Base-by-base conservation (phyloP, 306 rosid genomes). In the Bauhinia variegata region DNA sequence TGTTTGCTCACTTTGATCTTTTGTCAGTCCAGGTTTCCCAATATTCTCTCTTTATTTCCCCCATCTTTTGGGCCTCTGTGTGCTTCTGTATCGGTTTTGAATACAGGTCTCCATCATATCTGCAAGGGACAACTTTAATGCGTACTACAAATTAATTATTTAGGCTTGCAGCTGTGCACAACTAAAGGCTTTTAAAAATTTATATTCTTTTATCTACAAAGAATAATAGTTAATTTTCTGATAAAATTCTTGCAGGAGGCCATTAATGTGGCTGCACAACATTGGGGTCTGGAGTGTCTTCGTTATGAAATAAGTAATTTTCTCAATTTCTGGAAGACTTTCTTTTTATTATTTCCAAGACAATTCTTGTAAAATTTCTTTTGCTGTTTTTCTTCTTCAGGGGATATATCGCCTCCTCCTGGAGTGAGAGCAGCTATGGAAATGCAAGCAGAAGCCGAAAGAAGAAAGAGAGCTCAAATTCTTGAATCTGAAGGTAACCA, bases 371-470 rank as follows among this genome's bases (percentile, higher is more conserved):
- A 32, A 66, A 70, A 33, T 52, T 41, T 38, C 30, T 78, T 38
- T 65, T 28, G 15, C 39, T 39, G 38, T 59, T 71, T 34, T 71
- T 68, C 67, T 84, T 71, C 59, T 54, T 17, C 75, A 93, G 97
- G 91, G 99, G 99, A 93, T 75, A 90, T 90, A 72, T 88, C 90
- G 80, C 99, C 99, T 75, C 99, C 99, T 15, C 91, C 86, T 59
- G 96, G 96, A 47, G 99, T 93, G 65, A 88, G 88, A 81, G 95
- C 89, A 43, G 88, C 99, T 51, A 93, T 93, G 99, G 97, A 93
- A 79, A 86, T 90, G 99, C 99, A 93, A 83, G 99, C 99, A 12
- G 99, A 90, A 77, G 99, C 99, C 51, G 99, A 93, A 72, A 83
- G 99, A 54, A 90, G 85, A 74, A 93, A 82, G 87, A 88, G 98